These are phyloP conservation scores for Lanmaoa rubissima DNA, from an alignment of 768 basidiomycete genomes.

Conservation along the genomic window DNA sequence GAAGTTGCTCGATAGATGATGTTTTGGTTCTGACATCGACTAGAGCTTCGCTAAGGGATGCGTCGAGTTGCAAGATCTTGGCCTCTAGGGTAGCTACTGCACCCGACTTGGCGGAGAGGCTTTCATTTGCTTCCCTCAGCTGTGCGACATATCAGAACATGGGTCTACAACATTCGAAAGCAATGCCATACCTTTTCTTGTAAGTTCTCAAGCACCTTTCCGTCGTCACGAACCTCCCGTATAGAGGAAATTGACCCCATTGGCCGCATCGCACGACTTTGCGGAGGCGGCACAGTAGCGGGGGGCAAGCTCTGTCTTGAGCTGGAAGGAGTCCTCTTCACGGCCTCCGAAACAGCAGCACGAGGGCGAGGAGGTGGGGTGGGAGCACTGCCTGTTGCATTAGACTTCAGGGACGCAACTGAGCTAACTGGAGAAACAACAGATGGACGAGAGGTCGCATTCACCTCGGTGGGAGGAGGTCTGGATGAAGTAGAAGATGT, in stretches of 20 bases:
- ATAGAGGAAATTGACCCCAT: constrained; percentile 72
- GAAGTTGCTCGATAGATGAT: constrained; percentile 43
- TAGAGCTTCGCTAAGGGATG: constrained; percentile 45
- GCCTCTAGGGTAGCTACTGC: constrained; percentile 51
- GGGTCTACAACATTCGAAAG: background rate
- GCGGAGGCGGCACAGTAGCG: constrained; percentile 20
- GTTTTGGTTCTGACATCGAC: constrained; percentile 50
- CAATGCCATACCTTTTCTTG: constrained; percentile 51
- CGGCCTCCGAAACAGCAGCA: constrained; percentile 64
- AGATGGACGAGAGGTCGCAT: constrained; percentile 42
- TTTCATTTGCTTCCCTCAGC: constrained; percentile 60
- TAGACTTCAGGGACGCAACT: constrained; percentile 45
- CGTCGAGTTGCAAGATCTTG: constrained; percentile 48
- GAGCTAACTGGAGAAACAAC: constrained; percentile 58
- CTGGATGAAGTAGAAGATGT: constrained; percentile 23
- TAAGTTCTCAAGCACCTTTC: constrained; percentile 54
- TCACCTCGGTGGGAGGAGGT: constrained; percentile 19
- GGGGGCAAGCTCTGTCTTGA: constrained; percentile 42
- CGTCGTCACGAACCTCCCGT: constrained; percentile 63
- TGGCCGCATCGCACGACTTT: constrained; percentile 45
- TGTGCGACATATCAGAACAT: constrained; percentile 26
- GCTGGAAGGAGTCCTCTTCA: constrained; percentile 47
- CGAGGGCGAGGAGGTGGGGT: constrained; percentile 49
- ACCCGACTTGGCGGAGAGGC: constrained; percentile 51
- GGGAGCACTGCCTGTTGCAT: constrained; percentile 29